Evolutionary conservation across 768 basidiomycete species (phyloP), one percentile per base, ranked within the genome.

Genomic region (Suillus lakei): DNA sequence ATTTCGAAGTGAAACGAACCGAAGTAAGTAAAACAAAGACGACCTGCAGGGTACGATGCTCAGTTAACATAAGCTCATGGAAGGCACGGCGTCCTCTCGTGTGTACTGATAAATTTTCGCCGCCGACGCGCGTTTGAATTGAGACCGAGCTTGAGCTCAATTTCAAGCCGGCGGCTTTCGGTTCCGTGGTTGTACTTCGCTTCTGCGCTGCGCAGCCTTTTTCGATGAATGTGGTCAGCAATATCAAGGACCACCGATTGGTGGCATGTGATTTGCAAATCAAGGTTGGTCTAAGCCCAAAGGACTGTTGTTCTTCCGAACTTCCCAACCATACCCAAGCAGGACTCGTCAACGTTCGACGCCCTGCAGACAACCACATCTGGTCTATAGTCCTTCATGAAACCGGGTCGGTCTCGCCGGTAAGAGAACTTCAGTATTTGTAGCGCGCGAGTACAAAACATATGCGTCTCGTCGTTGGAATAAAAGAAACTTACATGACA

Each of bases 1-100:
- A 55, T 23, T 55, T 55, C 32, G 32, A 34, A 54, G 53, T 55
- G 32, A n/a, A 23, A 55, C 54, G n/a, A 13, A n/a, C 53, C 32
- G 12, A 23, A 3, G 41, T 8, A 18, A 46, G 46, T 48, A 23
- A n/a, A 15, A 48, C 23, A 13, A 44, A 46, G 44, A n/a, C 44
- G n/a, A 26, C 23, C 48, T 26, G 23, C 48, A 48, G 48, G 48
- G 46, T 48, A 26, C 12, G 3, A 26, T 50, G 23, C 12, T 48
- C 46, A 48, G 23, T 46, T 23, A 23, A 46, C 10, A n/a, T 21
- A 30, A 53, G 28, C 21, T 28, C 28, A 28, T 30, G 18, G 30
- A 53, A 53, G 28, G 18, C 51, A 21, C 28, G 18, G 28, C 51
- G 43, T 44, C 21, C 16, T 21, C 2, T 21, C 5, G 12, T 23